Evolutionary conservation across 306 rosid species (phyloP).

Genomic region (Lithocarpus polystachyus): DNA sequence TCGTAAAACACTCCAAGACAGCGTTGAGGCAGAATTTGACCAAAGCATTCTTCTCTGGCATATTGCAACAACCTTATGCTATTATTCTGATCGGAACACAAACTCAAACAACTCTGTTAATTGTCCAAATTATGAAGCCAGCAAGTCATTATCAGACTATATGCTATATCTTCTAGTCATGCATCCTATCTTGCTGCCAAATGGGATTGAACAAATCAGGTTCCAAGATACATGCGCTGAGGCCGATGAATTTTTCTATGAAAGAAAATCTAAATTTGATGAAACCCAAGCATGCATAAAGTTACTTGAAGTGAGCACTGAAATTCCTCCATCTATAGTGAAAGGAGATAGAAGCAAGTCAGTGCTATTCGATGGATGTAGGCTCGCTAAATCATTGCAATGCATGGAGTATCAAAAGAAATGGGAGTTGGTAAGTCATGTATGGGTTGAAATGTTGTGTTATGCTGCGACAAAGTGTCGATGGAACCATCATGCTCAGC

Average conservation of each 20-base stretch:
- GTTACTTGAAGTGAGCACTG: background rate
- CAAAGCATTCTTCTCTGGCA: conserved; percentile 35
- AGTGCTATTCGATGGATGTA: conserved; percentile 28
- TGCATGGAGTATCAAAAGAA: background rate
- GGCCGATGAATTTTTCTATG: conserved; percentile 13
- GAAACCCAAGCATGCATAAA: background rate
- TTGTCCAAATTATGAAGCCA: background rate
- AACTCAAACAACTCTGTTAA: background rate
- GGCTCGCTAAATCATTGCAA: background rate
- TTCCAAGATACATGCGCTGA: conserved; percentile 43
- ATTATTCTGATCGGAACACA: background rate
- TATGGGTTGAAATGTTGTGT: conserved; percentile 31
- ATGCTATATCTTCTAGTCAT: conserved; percentile 31
- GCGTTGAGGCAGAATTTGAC: conserved; percentile 14
- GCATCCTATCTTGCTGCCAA: conserved; percentile 28
- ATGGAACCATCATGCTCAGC: conserved; percentile 28
- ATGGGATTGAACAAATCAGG: conserved; percentile 28
- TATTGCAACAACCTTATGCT: conserved; percentile 26
- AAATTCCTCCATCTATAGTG: conserved; percentile 20
- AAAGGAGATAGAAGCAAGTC: conserved; percentile 38
- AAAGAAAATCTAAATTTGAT: background rate
- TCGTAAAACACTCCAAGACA: background rate
- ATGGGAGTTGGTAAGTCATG: conserved; percentile 21
- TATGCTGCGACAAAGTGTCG: conserved; percentile 26
- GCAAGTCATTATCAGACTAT: conserved; percentile 27